Conservation (phyloP, 1,139 yeast species). For the Candida buenavistaensis region DNA sequence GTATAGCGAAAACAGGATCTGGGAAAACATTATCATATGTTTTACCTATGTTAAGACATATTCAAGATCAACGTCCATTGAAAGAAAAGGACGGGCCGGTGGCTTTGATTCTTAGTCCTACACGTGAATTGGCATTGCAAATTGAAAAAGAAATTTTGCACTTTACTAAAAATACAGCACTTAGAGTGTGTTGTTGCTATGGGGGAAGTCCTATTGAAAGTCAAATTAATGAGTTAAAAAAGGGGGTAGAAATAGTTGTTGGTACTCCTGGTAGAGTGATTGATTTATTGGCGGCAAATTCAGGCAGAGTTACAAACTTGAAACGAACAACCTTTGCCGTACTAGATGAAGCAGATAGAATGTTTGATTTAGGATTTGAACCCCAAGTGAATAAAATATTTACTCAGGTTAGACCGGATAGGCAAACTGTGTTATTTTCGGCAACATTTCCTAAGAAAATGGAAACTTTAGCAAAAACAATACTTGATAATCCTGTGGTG, state of each 20-base stretch:
- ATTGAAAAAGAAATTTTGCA: conserved; percentile 66
- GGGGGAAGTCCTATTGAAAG: conserved; percentile 90
- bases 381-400: conserved; percentile 90
- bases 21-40: conserved; percentile 92
- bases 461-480: conserved; percentile 70
- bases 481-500: conserved; percentile 65
- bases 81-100: conserved; percentile 67
- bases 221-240: conserved; percentile 78
- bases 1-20: conserved; percentile 95
- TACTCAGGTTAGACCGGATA: conserved; percentile 76
- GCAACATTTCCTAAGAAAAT: conserved; percentile 90
- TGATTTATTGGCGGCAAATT: conserved; percentile 81
- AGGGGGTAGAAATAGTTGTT: conserved; percentile 79
- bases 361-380: conserved; percentile 97
- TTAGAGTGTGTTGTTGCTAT: conserved; percentile 73
- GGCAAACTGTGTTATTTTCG: conserved; percentile 89
- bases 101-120: conserved; percentile 83
- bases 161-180: conserved; percentile 51
- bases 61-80: conserved; percentile 66
- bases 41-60: conserved; percentile 80
- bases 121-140: conserved; percentile 89
- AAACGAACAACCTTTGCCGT: conserved; percentile 76
- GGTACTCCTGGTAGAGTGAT: conserved; percentile 97
- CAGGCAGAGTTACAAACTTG: conserved; percentile 74
- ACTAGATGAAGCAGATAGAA: conserved; percentile 93